These are phyloP conservation scores for Neonectria ditissima DNA, from an alignment of 2,329 filamentous ascomycete genomes.

Conservation along the genomic window DNA sequence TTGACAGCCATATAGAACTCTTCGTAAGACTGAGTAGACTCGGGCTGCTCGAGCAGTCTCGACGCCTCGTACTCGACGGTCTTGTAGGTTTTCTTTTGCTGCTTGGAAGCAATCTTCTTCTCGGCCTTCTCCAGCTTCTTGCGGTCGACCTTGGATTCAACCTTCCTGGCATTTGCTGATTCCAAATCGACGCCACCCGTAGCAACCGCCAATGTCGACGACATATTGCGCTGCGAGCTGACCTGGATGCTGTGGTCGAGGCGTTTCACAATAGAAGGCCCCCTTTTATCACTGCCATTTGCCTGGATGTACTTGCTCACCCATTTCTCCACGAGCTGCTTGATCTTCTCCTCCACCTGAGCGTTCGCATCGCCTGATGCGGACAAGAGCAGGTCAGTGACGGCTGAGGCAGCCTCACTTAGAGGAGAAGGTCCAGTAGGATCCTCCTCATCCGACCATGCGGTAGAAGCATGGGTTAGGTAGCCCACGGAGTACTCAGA, in stretches of 20 bases:
- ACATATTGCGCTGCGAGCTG: conserved; percentile 93
- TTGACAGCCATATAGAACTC: conserved; percentile 99
- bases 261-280: conserved; percentile 82
- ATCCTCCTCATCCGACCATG: conserved; percentile 82
- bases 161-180: conserved; percentile 90
- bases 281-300: conserved; percentile 77
- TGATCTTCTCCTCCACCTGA: conserved; percentile 81
- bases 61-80: conserved; percentile 98
- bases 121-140: conserved; percentile 99
- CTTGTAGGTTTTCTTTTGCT: conserved; percentile 98
- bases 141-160: conserved; percentile 96
- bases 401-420: conserved; percentile 82
- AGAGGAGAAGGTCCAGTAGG: conserved; percentile 78
- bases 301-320: conserved; percentile 82
- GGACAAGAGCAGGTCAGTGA: conserved; percentile 91
- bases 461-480: conserved; percentile 89
- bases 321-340: conserved; percentile 89
- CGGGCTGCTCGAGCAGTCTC: conserved; percentile 83
- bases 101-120: conserved; percentile 96
- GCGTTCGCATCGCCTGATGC: conserved; percentile 86
- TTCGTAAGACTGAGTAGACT: conserved; percentile 91
- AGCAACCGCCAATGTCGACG: conserved; percentile 90
- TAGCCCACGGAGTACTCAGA: conserved; percentile 96
- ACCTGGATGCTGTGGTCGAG: conserved; percentile 97
- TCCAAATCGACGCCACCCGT: conserved; percentile 90